Evolutionary conservation across 2,329 filamentous ascomycete genomes (phyloP).

Genomic region (Dryadomyces sulphureus): DNA sequence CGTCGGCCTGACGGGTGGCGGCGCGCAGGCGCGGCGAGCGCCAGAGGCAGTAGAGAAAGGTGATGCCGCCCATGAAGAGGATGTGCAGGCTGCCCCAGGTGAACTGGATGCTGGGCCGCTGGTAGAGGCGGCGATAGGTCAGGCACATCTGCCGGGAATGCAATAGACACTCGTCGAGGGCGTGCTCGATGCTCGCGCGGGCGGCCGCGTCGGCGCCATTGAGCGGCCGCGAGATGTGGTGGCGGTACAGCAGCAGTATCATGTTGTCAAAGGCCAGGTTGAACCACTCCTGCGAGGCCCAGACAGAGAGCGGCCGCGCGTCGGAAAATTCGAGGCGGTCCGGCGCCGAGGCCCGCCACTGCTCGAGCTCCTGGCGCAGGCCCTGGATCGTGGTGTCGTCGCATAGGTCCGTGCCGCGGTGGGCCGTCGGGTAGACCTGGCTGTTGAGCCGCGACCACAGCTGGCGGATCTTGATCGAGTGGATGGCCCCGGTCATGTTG

Average conservation of each 20-base stretch:
- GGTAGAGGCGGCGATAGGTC: conserved; percentile 20
- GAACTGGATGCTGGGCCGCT: conserved; percentile 15
- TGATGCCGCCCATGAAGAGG: conserved; percentile 20
- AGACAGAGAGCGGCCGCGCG: too few species aligned
- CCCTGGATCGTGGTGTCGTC: too few species aligned
- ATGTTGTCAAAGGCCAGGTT: conserved; percentile 22
- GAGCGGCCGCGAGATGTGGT: conserved; percentile 1
- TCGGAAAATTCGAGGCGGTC: neutral
- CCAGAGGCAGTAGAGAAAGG: conserved; percentile 20
- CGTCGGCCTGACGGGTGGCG: conserved; percentile 7
- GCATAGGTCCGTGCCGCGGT: neutral
- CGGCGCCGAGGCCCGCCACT: conserved; percentile 10
- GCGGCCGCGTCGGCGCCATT: neutral
- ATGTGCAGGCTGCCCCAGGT: conserved; percentile 22
- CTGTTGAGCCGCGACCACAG: conserved; percentile 14
- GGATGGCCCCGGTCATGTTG: conserved; percentile 17
- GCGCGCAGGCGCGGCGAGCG: conserved; percentile 10
- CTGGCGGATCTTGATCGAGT: conserved; percentile 16
- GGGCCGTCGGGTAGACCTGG: conserved; percentile 14
- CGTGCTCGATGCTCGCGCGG: neutral
- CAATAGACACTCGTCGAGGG: too few species aligned
- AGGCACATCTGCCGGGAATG: conserved; percentile 18
- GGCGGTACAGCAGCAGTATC: conserved; percentile 22
- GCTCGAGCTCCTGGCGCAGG: conserved; percentile 15
- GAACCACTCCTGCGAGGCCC: conserved; percentile 23